phyloP scores from a whole-genome alignment of 495 filamentous ascomycete genomes.

The Pyrenopolyporus hunteri region DNA sequence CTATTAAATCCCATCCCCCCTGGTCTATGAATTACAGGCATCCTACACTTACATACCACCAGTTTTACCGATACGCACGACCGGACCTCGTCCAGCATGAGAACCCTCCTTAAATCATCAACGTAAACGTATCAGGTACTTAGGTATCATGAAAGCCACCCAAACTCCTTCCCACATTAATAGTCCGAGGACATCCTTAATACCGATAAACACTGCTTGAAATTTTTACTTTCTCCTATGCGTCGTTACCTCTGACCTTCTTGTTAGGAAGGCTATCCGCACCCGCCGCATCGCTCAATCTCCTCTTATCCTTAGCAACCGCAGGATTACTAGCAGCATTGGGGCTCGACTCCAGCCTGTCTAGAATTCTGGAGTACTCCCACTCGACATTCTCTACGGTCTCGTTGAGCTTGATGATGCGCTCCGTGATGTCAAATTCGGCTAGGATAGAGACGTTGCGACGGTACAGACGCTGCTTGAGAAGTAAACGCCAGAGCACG shows the following conservation, averaged over 20 bases:
- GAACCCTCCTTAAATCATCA: neutral
- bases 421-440: conserved; percentile 77
- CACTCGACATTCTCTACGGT: conserved; percentile 77
- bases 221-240: neutral
- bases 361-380: conserved; percentile 76
- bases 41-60: neutral
- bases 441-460: conserved; percentile 77
- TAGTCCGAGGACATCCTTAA: neutral
- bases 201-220: neutral
- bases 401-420: conserved; percentile 81
- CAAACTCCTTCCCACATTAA: conserved; percentile 22
- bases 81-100: neutral
- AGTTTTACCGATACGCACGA: neutral
- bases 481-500: conserved; percentile 80
- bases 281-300: conserved; percentile 5
- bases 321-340: neutral
- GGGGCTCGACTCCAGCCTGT: conserved; percentile 37
- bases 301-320: conserved; percentile 36
- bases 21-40: neutral
- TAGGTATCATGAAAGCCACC: conserved; percentile 32
- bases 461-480: conserved; percentile 81
- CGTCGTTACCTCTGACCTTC: conserved; percentile 38
- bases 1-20: neutral
- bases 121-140: neutral
- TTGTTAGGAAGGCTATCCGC: conserved; percentile 38